A percentile compares a stretch with the other conserved stretches of the same genome.
These are phyloP conservation scores for Rhizomucor pusillus DNA, from an alignment of 371 early-diverging fungal species.

Conservation along the genomic window DNA sequence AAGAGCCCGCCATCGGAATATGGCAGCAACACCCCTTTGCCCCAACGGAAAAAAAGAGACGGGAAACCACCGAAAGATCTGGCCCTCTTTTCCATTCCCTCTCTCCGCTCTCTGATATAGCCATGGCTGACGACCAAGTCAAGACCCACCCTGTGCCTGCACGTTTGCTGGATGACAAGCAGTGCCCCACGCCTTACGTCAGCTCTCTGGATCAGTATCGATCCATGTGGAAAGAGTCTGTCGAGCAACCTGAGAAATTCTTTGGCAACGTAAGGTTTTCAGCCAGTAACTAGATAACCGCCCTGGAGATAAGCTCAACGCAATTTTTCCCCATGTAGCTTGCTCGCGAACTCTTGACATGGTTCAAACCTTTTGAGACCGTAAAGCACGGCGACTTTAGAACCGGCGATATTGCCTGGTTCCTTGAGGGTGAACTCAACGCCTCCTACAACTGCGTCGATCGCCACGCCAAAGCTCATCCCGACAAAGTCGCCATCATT, in stretches of 20 bases:
- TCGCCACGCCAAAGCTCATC: constrained; percentile 80
- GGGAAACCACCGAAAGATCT: no score
- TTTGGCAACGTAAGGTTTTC: constrained; percentile 70
- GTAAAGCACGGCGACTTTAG: constrained; percentile 65
- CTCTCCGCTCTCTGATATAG: no score
- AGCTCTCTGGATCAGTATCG: constrained; percentile 75
- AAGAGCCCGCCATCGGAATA: no score
- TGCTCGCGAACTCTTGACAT: constrained; percentile 71
- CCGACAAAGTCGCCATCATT: constrained; percentile 83
- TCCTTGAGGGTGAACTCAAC: constrained; percentile 92
- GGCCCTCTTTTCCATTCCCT: no score
- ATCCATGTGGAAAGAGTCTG: constrained; percentile 70
- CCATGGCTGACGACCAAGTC: constrained; percentile 7
- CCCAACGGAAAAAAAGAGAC: no score
- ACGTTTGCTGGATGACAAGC: constrained; percentile 46
- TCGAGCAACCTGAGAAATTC: constrained; percentile 78
- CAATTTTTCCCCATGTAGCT: constrained; percentile 32
- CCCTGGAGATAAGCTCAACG: not conserved
- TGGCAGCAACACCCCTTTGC: no score
- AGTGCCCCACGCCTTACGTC: constrained; percentile 67
- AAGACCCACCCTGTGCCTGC: constrained; percentile 50
- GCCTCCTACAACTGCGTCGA: constrained; percentile 98
- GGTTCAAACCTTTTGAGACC: constrained; percentile 75
- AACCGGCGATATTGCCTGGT: constrained; percentile 90
- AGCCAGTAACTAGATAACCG: not conserved